A percentile compares a stretch with the other conserved stretches of the same genome.
phyloP scores from a whole-genome alignment of 169 alveolate species.

The Theileria orientalis region DNA sequence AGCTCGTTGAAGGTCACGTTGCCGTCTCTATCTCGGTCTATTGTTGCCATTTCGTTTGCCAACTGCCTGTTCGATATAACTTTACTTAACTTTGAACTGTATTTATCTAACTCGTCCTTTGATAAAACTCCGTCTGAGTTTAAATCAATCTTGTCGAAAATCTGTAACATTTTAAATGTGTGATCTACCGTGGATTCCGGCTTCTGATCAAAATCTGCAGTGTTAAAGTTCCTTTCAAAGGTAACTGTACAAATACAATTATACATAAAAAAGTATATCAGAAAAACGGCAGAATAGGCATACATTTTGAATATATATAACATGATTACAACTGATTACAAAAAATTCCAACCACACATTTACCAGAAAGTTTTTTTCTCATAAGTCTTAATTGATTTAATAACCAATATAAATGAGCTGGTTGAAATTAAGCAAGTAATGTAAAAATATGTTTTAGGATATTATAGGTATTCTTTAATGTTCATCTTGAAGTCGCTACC shows the following conservation, averaged over 20 bases:
- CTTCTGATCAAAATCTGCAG: background rate
- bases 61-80: constrained; percentile 69
- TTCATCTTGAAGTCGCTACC: background rate
- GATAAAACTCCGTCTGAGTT: constrained; percentile 3
- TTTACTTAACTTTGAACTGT: constrained; percentile 42
- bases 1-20: constrained; percentile 66
- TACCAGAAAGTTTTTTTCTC: too few relatives aligned
- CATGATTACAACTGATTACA: too few relatives aligned
- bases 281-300: too few relatives aligned
- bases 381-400: too few relatives aligned
- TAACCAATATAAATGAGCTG: too few relatives aligned
- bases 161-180: background rate
- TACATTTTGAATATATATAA: too few relatives aligned
- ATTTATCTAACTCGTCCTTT: constrained; percentile 51
- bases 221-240: background rate
- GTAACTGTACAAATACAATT: background rate
- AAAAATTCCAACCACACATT: too few relatives aligned
- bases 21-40: constrained; percentile 76
- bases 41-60: constrained; percentile 70
- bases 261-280: background rate
- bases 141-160: constrained; percentile 3
- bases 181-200: background rate
- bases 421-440: too few relatives aligned
- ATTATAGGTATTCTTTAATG: background rate
- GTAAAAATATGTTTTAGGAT: too few relatives aligned